These are phyloP conservation scores for Exophiala lecanii-corni DNA, from an alignment of 2,329 filamentous ascomycete species.

Conservation along the genomic window DNA sequence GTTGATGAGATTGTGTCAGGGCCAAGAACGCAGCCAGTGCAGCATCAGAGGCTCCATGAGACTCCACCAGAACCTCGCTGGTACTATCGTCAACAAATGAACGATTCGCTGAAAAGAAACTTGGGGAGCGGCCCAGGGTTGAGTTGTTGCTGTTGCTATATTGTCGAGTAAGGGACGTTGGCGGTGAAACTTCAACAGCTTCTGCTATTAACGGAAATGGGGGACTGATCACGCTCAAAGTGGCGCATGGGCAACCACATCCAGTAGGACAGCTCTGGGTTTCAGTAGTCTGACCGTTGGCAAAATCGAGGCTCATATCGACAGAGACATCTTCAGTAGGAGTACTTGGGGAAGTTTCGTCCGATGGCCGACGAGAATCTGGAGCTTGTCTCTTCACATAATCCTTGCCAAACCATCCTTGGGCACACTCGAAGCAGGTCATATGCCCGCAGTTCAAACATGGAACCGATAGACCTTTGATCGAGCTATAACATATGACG, in stretches of 20 bases:
- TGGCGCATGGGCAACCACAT: slow-evolving; percentile 45
- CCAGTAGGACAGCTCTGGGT: slow-evolving; percentile 38
- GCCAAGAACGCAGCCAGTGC: slow-evolving; percentile 22
- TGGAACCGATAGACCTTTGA: slow-evolving; percentile 43
- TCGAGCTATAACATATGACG: slow-evolving; percentile 40
- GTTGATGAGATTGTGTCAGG: slow-evolving; percentile 19
- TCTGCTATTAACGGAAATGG: slow-evolving; percentile 28
- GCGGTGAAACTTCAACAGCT: not conserved
- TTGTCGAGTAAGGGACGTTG: not conserved
- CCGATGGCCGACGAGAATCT: slow-evolving; percentile 11
- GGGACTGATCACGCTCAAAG: slow-evolving; percentile 33
- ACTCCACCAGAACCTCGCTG: not conserved
- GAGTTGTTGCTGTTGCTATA: not conserved
- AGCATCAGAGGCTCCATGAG: not conserved
- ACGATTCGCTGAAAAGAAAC: not conserved
- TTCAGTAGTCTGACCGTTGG: slow-evolving; percentile 4
- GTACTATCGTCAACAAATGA: not conserved
- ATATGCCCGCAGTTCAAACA: slow-evolving; percentile 47
- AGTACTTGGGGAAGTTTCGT: slow-evolving; percentile 16
- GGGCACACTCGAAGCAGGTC: slow-evolving; percentile 43
- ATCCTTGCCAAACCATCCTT: slow-evolving; percentile 36
- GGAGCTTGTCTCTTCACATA: not conserved
- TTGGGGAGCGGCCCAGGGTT: not conserved
- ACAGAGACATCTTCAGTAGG: not conserved
- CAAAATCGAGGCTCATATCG: not conserved